phyloP scores from a whole-genome alignment of 441 rosid species.

The Dalechampia spathulata region DNA sequence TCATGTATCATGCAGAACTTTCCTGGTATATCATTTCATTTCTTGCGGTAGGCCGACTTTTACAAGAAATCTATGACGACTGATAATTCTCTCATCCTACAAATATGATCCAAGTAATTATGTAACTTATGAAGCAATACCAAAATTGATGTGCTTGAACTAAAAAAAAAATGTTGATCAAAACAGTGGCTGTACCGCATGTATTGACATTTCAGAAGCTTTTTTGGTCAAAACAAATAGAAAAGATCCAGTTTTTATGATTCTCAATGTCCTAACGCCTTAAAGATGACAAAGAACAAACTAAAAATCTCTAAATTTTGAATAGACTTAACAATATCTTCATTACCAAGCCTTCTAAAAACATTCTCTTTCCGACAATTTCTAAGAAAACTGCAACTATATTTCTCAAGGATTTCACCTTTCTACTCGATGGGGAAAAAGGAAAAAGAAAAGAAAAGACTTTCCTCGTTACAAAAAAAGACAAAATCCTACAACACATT shows the following conservation, averaged over 20 bases:
- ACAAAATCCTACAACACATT: neutral
- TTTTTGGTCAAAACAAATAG: too few species aligned
- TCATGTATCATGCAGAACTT: too few species aligned
- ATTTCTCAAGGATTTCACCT: neutral
- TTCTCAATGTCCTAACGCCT: too few species aligned
- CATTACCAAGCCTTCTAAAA: neutral
- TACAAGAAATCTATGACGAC: too few species aligned
- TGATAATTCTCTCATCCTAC: too few species aligned
- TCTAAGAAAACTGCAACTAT: neutral
- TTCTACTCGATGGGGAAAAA: too few species aligned
- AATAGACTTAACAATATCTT: neutral
- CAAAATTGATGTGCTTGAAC: too few species aligned
- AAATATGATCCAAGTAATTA: neutral
- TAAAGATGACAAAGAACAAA: neutral
- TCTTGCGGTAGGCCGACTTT: neutral
- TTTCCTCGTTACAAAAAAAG: neutral
- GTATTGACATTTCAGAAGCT: too few species aligned
- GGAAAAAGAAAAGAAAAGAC: neutral
- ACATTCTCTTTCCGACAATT: neutral
- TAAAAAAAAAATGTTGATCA: too few species aligned
- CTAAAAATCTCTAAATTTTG: neutral
- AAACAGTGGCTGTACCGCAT: too few species aligned
- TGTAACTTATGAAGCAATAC: neutral
- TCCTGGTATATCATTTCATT: too few species aligned
- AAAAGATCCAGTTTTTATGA: too few species aligned